Percentiles rank a stretch among this genome's conserved stretches.
These are phyloP conservation scores for Hevea brasiliensis DNA, from an alignment of 345 rosid genomes.

Conservation along the genomic window DNA sequence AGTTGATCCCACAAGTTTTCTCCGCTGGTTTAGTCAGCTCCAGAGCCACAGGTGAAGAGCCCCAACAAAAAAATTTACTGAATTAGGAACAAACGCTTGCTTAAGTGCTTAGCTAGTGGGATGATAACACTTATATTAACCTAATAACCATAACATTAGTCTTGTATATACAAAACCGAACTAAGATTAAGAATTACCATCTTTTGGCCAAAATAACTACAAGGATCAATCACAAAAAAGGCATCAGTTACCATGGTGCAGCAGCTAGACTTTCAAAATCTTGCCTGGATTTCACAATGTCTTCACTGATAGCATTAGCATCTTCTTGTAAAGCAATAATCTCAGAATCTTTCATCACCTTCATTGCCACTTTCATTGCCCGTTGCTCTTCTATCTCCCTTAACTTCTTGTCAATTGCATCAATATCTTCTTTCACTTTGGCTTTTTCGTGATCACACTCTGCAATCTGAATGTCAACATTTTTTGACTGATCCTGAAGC, in stretches of 20 bases:
- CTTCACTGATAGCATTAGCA: not conserved
- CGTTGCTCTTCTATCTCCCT: slow-evolving; percentile 16
- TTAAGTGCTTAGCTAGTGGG: too few species aligned
- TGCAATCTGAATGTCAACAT: slow-evolving; percentile 6
- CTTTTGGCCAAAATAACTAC: not conserved
- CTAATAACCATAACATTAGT: too few species aligned
- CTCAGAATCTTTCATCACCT: slow-evolving; percentile 18
- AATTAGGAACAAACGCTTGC: too few species aligned
- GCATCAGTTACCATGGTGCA: not conserved
- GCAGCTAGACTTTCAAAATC: slow-evolving; percentile 18
- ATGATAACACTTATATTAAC: too few species aligned
- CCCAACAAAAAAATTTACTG: too few species aligned
- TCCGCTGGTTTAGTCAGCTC: too few species aligned
- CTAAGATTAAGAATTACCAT: too few species aligned
- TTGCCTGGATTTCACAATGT: not conserved
- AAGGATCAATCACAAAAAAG: not conserved
- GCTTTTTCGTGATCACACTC: slow-evolving; percentile 10
- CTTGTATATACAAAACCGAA: not conserved
- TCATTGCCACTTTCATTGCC: not conserved
- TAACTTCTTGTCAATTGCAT: slow-evolving; percentile 18
- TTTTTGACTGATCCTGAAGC: slow-evolving; percentile 16
- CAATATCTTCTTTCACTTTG: slow-evolving; percentile 13
- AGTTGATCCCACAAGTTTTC: too few species aligned
- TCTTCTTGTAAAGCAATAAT: slow-evolving; percentile 7
- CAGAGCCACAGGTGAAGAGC: too few species aligned